phyloP scores from a whole-genome alignment of 2,329 filamentous ascomycete species.

The Pochonia chlamydosporia region DNA sequence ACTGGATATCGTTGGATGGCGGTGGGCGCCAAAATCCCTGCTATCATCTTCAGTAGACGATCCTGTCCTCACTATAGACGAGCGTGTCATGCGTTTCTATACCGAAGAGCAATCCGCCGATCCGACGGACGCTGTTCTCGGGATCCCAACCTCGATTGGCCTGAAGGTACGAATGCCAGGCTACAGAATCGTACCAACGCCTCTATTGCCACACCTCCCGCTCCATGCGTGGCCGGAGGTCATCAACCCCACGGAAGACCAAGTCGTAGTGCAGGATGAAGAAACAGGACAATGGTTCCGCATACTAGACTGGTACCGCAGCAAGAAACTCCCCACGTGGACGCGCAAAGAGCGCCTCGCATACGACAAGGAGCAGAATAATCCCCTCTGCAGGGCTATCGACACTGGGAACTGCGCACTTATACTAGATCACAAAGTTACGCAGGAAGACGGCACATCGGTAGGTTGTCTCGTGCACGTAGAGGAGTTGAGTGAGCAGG shows the following conservation, averaged over 20 bases:
- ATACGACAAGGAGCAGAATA: conserved; percentile 8
- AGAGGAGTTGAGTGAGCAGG: not conserved
- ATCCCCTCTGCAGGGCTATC: conserved; percentile 13
- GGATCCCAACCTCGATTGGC: conserved; percentile 13
- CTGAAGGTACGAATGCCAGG: conserved; percentile 12
- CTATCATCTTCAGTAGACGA: conserved; percentile 13
- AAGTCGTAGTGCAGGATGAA: conserved; percentile 11
- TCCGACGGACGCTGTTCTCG: not conserved
- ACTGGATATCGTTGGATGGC: conserved; percentile 16
- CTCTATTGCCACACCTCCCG: conserved; percentile 4
- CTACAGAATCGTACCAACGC: conserved; percentile 5
- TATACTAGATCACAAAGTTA: conserved; percentile 7
- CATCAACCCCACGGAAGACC: conserved; percentile 10
- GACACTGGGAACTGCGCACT: conserved; percentile 10
- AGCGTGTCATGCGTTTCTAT: conserved; percentile 12
- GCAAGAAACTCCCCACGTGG: conserved; percentile 13
- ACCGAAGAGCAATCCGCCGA: not conserved
- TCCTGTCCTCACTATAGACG: conserved; percentile 11
- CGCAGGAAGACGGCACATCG: not conserved
- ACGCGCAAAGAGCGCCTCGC: conserved; percentile 10
- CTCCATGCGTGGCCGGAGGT: conserved; percentile 14
- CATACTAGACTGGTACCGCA: conserved; percentile 15
- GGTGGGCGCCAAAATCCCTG: conserved; percentile 20
- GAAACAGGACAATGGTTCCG: conserved; percentile 12
- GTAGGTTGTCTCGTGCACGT: conserved; percentile 10